Conservation (phyloP, 2,329 filamentous ascomycete genomes). For the Lasiodiplodia citricola region DNA sequence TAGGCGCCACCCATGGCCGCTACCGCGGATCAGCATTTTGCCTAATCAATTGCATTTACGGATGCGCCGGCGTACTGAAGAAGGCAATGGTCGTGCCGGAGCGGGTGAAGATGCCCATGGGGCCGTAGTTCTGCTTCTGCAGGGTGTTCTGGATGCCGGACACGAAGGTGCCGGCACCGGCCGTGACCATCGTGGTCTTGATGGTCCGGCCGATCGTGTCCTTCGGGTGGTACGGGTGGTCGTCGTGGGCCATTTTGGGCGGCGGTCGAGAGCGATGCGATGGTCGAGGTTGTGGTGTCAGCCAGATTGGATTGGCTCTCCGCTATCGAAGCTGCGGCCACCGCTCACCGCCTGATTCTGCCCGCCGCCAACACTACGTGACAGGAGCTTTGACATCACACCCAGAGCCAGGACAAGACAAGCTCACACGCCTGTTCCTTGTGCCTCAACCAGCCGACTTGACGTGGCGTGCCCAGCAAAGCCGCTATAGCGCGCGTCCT, state of each 20-base stretch:
- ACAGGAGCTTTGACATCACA: constrained; percentile 23
- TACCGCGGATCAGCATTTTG: constrained; percentile 44
- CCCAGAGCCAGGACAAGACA: background rate
- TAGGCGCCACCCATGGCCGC: constrained; percentile 77
- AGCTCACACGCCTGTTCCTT: background rate
- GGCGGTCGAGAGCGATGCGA: constrained; percentile 7
- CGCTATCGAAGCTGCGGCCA: background rate
- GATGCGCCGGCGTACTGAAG: constrained; percentile 59
- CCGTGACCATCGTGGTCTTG: constrained; percentile 69
- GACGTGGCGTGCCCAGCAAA: background rate
- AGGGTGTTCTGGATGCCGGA: constrained; percentile 88
- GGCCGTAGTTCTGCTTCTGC: constrained; percentile 79
- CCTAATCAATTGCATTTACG: constrained; percentile 32
- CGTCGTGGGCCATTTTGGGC: constrained; percentile 43
- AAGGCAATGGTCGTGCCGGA: constrained; percentile 75
- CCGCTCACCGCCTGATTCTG: constrained; percentile 14
- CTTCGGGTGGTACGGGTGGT: constrained; percentile 67
- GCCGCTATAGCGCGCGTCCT: background rate
- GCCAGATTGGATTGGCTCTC: constrained; percentile 20
- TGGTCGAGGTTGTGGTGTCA: constrained; percentile 18
- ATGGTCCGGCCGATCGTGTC: constrained; percentile 74
- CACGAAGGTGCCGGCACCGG: constrained; percentile 70
- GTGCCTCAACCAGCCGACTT: background rate
- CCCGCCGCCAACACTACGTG: background rate
- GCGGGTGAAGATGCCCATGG: constrained; percentile 78